A percentile compares a stretch with the other conserved stretches of the same genome.
phyloP scores from a whole-genome alignment of 2,329 filamentous ascomycete genomes.

The Dactylellina cionopaga region DNA sequence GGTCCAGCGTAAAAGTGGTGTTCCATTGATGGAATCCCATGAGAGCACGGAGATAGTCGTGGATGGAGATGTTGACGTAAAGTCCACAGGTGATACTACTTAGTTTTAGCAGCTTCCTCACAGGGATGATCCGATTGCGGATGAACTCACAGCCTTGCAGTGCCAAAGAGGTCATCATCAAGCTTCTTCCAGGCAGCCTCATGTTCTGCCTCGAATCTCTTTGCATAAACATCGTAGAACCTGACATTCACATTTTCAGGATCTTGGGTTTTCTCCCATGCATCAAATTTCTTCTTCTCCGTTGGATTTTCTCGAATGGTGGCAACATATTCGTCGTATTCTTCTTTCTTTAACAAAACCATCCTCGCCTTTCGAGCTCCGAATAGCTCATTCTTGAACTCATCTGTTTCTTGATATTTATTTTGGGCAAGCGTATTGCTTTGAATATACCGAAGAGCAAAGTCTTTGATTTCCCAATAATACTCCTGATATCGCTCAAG shows the following conservation, averaged over 20 bases:
- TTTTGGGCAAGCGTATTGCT: slow-evolving; percentile 35
- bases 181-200: slow-evolving; percentile 60
- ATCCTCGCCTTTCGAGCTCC: slow-evolving; percentile 14
- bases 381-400: slow-evolving; percentile 38
- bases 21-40: slow-evolving; percentile 70
- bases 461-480: slow-evolving; percentile 55
- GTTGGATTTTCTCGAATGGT: slow-evolving; percentile 56
- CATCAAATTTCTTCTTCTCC: slow-evolving; percentile 58
- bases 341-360: slow-evolving; percentile 28
- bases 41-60: slow-evolving; percentile 72
- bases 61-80: slow-evolving; percentile 68
- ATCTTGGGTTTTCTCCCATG: slow-evolving; percentile 9
- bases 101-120: neutral
- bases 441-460: slow-evolving; percentile 41
- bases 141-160: slow-evolving; percentile 62
- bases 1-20: slow-evolving; percentile 68
- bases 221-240: slow-evolving; percentile 21
- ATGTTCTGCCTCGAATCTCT: slow-evolving; percentile 40
- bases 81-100: slow-evolving; percentile 65
- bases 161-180: slow-evolving; percentile 69
- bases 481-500: slow-evolving; percentile 61
- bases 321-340: slow-evolving; percentile 30
- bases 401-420: slow-evolving; percentile 20
- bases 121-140: neutral
- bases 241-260: slow-evolving; percentile 26